Evolutionary conservation across 2,329 filamentous ascomycete genomes (phyloP).

Genomic region (Trichoderma pleuroti): DNA sequence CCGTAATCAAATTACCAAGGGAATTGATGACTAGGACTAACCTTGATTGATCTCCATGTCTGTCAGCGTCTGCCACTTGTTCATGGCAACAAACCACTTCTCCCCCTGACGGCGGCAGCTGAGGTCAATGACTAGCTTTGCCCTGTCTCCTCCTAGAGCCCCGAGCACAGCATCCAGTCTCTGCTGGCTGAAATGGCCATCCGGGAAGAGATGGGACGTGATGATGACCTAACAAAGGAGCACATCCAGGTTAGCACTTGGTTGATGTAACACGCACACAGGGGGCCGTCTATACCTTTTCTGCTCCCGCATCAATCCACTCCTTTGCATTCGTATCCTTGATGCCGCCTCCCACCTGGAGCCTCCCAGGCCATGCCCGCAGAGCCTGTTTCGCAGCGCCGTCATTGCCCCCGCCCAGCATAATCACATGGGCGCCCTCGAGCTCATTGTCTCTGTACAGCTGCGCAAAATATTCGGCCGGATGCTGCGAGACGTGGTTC

Average conservation of each 20-base stretch:
- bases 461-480: slow-evolving; percentile 74
- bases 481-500: slow-evolving; percentile 85
- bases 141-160: slow-evolving; percentile 68
- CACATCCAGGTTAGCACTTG: background rate
- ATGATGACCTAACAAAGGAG: slow-evolving; percentile 75
- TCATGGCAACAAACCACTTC: slow-evolving; percentile 95
- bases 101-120: slow-evolving; percentile 77
- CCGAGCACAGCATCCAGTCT: slow-evolving; percentile 71
- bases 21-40: slow-evolving; percentile 35
- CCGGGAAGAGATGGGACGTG: slow-evolving; percentile 90
- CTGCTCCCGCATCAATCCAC: slow-evolving; percentile 86
- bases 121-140: slow-evolving; percentile 88
- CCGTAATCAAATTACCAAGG: background rate
- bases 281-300: slow-evolving; percentile 60
- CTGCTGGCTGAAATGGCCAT: slow-evolving; percentile 73
- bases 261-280: background rate
- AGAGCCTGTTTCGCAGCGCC: slow-evolving; percentile 75
- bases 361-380: slow-evolving; percentile 68
- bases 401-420: slow-evolving; percentile 87
- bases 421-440: slow-evolving; percentile 86
- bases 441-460: slow-evolving; percentile 76
- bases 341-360: slow-evolving; percentile 95
- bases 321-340: slow-evolving; percentile 75
- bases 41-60: slow-evolving; percentile 91
- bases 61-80: slow-evolving; percentile 98